These are phyloP conservation scores for Penicillium diatomitis DNA, from an alignment of 495 filamentous ascomycete species.

Conservation along the genomic window DNA sequence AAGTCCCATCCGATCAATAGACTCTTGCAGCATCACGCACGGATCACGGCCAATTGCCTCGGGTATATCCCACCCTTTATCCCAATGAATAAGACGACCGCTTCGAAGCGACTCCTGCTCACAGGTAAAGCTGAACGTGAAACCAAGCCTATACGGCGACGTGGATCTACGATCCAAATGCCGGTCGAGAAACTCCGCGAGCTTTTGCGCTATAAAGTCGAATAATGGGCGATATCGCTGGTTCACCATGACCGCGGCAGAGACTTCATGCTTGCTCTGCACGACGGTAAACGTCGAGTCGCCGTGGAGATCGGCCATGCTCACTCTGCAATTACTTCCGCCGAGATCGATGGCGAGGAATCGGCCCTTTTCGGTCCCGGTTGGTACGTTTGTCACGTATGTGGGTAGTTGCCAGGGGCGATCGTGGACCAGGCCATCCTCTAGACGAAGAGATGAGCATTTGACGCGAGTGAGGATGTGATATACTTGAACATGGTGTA, in stretches of 20 bases:
- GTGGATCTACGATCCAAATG: not conserved
- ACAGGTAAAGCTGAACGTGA: slow-evolving; percentile 17
- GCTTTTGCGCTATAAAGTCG: slow-evolving; percentile 13
- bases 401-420: slow-evolving; percentile 1
- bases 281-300: slow-evolving; percentile 10
- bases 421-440: slow-evolving; percentile 1
- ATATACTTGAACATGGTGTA: not conserved
- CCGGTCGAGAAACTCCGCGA: slow-evolving; percentile 5
- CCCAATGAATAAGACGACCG: slow-evolving; percentile 14
- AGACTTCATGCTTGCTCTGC: slow-evolving; percentile 9
- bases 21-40: slow-evolving; percentile 13
- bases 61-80: slow-evolving; percentile 18
- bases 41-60: slow-evolving; percentile 13
- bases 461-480: not conserved
- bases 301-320: slow-evolving; percentile 52
- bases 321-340: slow-evolving; percentile 60
- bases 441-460: not conserved
- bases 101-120: slow-evolving; percentile 10
- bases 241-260: slow-evolving; percentile 10
- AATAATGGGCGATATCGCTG: slow-evolving; percentile 11
- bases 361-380: slow-evolving; percentile 43
- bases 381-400: slow-evolving; percentile 35
- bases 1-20: slow-evolving; percentile 8
- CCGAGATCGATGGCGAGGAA: slow-evolving; percentile 62
- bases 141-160: slow-evolving; percentile 9